phyloP scores from a whole-genome alignment of 2,329 filamentous ascomycete species.

The Clonostachys chloroleuca region DNA sequence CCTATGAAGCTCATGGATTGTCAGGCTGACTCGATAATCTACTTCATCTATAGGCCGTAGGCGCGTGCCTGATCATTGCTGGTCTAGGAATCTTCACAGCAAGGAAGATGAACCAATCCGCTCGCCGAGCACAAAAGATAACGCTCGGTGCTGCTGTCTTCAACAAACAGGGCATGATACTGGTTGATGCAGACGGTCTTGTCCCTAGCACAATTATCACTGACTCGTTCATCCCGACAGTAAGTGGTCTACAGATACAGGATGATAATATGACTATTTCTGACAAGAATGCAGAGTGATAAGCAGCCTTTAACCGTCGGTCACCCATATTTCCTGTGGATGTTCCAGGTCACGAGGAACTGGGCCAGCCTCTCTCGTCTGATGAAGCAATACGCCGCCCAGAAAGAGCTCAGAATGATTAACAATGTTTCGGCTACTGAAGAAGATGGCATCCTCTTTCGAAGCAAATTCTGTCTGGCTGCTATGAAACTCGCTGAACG shows the following conservation, averaged over 20 bases:
- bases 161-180: conserved; percentile 58
- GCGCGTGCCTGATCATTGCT: conserved; percentile 56
- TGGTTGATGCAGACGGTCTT: conserved; percentile 66
- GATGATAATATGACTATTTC: background rate
- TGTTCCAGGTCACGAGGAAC: conserved; percentile 75
- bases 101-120: conserved; percentile 46
- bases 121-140: conserved; percentile 57
- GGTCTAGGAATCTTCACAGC: conserved; percentile 49
- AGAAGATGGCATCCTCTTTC: conserved; percentile 51
- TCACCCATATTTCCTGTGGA: conserved; percentile 83
- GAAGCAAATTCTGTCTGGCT: conserved; percentile 78
- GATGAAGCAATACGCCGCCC: background rate
- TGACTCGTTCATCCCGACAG: conserved; percentile 66
- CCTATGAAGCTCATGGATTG: too few species aligned
- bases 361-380: conserved; percentile 68
- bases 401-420: background rate
- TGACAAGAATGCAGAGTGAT: conserved; percentile 26
- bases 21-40: background rate
- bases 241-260: conserved; percentile 16
- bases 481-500: conserved; percentile 69
- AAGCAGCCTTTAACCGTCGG: conserved; percentile 72
- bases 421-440: background rate
- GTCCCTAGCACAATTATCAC: conserved; percentile 75
- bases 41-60: conserved; percentile 43
- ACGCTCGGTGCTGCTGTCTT: conserved; percentile 60